Conservation (phyloP, 176 grass and related monocot species). For the Eleusine indica region DNA sequence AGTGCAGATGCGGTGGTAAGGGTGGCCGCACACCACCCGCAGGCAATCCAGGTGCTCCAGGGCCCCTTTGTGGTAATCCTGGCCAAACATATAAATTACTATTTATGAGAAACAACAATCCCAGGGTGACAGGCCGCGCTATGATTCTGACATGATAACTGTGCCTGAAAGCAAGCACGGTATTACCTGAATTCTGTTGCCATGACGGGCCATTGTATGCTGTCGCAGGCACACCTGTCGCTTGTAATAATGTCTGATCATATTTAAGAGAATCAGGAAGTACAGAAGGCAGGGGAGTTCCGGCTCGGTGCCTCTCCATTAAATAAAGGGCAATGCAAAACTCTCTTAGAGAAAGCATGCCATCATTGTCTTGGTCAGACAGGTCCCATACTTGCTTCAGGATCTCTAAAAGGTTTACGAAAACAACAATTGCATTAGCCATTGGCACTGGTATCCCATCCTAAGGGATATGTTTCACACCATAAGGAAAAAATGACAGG, state of each 20-base stretch:
- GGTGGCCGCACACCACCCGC: conserved; percentile 61
- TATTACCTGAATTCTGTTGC: conserved; percentile 78
- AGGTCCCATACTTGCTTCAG: conserved; percentile 99
- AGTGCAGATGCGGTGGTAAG: conserved; percentile 65
- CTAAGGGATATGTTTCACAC: neutral
- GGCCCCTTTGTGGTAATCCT: conserved; percentile 62
- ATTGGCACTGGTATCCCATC: conserved; percentile 20
- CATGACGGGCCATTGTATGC: conserved; percentile 72
- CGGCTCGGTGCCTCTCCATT: conserved; percentile 92
- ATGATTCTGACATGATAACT: conserved; percentile 21
- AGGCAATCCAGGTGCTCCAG: conserved; percentile 55
- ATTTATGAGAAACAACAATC: conserved; percentile 33
- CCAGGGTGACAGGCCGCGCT: neutral
- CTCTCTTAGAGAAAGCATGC: conserved; percentile 98
- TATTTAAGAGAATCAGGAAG: conserved; percentile 84
- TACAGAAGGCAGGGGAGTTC: conserved; percentile 65
- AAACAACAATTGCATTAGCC: conserved; percentile 41
- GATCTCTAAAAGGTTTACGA: conserved; percentile 60
- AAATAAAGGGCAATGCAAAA: conserved; percentile 97
- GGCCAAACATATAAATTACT: conserved; percentile 39
- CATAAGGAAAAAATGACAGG: conserved; percentile 18
- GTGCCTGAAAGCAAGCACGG: conserved; percentile 17
- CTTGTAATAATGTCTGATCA: conserved; percentile 76
- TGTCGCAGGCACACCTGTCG: conserved; percentile 81
- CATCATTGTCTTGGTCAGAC: conserved; percentile 99